Conservation (phyloP, 2,329 filamentous ascomycete species). For the Colletotrichum sp. region DNA sequence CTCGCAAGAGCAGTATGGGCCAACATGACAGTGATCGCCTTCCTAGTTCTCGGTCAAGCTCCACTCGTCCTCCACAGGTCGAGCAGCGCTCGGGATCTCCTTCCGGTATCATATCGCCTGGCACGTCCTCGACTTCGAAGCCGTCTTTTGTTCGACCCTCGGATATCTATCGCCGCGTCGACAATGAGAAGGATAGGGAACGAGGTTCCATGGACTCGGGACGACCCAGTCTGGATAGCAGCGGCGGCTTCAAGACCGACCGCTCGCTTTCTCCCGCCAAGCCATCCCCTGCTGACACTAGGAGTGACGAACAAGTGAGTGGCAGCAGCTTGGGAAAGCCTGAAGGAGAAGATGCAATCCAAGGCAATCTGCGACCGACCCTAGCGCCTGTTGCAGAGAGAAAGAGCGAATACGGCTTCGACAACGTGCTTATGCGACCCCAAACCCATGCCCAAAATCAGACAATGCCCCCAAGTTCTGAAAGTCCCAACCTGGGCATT, state of each 20-base stretch:
- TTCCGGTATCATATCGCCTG: conserved; percentile 33
- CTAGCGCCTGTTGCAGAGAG: conserved; percentile 62
- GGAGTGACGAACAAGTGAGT: conserved; percentile 9
- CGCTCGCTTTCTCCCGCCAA: not conserved
- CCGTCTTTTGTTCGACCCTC: conserved; percentile 73
- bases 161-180: conserved; percentile 77
- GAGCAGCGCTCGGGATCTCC: conserved; percentile 46
- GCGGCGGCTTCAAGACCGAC: conserved; percentile 21
- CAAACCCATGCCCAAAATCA: not conserved
- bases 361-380: conserved; percentile 4
- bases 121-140: conserved; percentile 55
- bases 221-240: conserved; percentile 60
- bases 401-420: conserved; percentile 63
- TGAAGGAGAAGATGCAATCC: not conserved
- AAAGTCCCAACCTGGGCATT: conserved; percentile 6
- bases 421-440: conserved; percentile 37
- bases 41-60: conserved; percentile 32
- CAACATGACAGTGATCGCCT: conserved; percentile 40
- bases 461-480: not conserved
- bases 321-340: not conserved
- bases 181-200: conserved; percentile 66
- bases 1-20: conserved; percentile 66
- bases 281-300: not conserved
- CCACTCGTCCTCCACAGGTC: conserved; percentile 33
- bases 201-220: conserved; percentile 61